These are phyloP conservation scores for Cladobotryum mycophilum DNA, from an alignment of 2,329 filamentous ascomycete species.

Conservation along the genomic window DNA sequence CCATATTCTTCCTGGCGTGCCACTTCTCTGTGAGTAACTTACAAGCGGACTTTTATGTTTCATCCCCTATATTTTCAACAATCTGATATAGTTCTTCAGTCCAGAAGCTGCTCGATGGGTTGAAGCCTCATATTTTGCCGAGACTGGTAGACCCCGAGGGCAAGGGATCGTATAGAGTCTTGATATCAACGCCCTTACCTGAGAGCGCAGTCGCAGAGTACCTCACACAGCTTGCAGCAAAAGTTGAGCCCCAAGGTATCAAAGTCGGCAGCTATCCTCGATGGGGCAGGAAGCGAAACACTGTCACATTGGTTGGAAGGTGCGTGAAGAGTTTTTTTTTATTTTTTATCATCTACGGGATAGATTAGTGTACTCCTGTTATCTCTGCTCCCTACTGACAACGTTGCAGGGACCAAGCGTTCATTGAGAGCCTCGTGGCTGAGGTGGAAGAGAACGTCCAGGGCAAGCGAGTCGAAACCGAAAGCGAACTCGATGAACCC, in stretches of 20 bases:
- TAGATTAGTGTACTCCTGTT: not conserved
- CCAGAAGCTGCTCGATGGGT: conserved; percentile 66
- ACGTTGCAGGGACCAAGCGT: conserved; percentile 56
- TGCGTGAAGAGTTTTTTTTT: conserved; percentile 25
- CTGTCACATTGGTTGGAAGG: conserved; percentile 76
- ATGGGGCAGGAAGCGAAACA: conserved; percentile 83
- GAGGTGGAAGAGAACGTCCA: conserved; percentile 74
- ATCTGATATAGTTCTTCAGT: conserved; percentile 35
- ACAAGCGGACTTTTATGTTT: no score
- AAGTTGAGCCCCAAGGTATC: conserved; percentile 67
- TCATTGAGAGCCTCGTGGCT: conserved; percentile 68
- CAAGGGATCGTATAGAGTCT: conserved; percentile 69
- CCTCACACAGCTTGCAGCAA: conserved; percentile 69
- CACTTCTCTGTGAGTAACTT: conserved; percentile 59
- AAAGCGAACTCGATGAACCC: conserved; percentile 60
- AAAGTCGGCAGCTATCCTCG: conserved; percentile 95
- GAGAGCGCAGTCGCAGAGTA: conserved; percentile 83
- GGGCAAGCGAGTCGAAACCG: conserved; percentile 60
- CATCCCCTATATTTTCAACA: no score
- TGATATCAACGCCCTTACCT: conserved; percentile 80
- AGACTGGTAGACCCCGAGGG: conserved; percentile 72
- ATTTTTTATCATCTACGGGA: not conserved
- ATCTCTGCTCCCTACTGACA: conserved; percentile 12
- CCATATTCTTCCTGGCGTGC: conserved; percentile 87
- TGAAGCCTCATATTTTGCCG: conserved; percentile 66